Base-by-base conservation (phyloP, 768 basidiomycete genomes). In the Pulveroboletus ravenelii region DNA sequence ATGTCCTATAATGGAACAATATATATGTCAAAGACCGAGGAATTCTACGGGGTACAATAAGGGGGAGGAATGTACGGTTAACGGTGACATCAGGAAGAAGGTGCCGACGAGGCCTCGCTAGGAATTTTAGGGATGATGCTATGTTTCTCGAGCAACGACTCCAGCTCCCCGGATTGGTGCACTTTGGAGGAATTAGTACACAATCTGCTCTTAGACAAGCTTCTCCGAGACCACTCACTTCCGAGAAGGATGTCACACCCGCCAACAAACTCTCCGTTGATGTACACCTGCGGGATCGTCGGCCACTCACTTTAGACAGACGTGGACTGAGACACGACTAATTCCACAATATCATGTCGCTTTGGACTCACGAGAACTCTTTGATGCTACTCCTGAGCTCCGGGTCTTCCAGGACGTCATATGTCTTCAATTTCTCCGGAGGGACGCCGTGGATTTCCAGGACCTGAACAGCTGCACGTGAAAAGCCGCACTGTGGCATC, bases 151-250 rank as follows among this genome's bases (percentile, higher is more conserved):
- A 96, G 74, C 6, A 96, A 76, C 23, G 79, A 78, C 63, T 95
- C 92, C 8, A 99, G 77, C 70, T 97, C 93, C 48, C 95, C 95
- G 7, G 84, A 88, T 72, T 95, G 92, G 67, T 97, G 95, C 95
- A 99, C 93, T 94, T 57, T 2, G 27, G 5, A 37, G n/a, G 18
- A 13, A 25, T 57, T 0, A 62, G 44, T n/a, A 10, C 37, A 15
- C 3, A 10, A 18, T 10, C 25, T 14, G 31, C 8, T 4, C 32
- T 42, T 10, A 10, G 10, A 40, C 3, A 7, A 45, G 29, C 6
- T 23, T 20, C 8, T 27, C 35, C 13, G 7, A 30, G 38, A 36
- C 17, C 20, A 82, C 92, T 72, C 62, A 93, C 92, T 96, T 56
- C 82, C 80, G 25, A 97, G 68, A 18, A 97, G 71, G 59, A 99